These are phyloP conservation scores for Linnemannia exigua DNA, from an alignment of 192 early-diverging fungal genomes.

Conservation along the genomic window DNA sequence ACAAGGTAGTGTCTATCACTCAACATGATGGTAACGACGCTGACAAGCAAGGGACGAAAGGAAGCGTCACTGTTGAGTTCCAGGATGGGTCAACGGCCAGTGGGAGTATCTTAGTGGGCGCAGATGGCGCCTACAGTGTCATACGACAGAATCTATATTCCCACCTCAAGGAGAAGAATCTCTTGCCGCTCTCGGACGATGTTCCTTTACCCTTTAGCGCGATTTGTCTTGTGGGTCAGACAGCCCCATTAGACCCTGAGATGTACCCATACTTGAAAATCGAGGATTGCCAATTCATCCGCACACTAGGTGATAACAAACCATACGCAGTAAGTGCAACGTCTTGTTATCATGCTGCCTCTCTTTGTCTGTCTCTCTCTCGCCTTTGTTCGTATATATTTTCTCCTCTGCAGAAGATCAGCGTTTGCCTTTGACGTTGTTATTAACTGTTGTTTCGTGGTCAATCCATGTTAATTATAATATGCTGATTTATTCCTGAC, in stretches of 20 bases:
- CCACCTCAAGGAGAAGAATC: neutral
- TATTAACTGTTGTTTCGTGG: no score
- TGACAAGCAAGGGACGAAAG: neutral
- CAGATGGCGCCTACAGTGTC: slow-evolving; percentile 40
- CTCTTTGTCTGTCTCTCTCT: neutral
- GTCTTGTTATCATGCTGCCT: no score
- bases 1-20: slow-evolving; percentile 9
- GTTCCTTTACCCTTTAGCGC: neutral
- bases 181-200: neutral
- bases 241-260: neutral
- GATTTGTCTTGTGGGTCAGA: slow-evolving; percentile 23
- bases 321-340: slow-evolving; percentile 16
- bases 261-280: neutral
- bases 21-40: slow-evolving; percentile 19
- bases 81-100: slow-evolving; percentile 9
- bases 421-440: no score
- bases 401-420: neutral
- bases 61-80: slow-evolving; percentile 15
- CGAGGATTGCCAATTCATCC: neutral
- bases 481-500: neutral
- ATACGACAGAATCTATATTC: slow-evolving; percentile 21
- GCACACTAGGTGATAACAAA: neutral
- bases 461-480: no score
- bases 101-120: slow-evolving; percentile 47
- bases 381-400: no score